Evolutionary conservation across 192 early-diverging fungal genomes (phyloP).

Genomic region (Linnemannia elongata): DNA sequence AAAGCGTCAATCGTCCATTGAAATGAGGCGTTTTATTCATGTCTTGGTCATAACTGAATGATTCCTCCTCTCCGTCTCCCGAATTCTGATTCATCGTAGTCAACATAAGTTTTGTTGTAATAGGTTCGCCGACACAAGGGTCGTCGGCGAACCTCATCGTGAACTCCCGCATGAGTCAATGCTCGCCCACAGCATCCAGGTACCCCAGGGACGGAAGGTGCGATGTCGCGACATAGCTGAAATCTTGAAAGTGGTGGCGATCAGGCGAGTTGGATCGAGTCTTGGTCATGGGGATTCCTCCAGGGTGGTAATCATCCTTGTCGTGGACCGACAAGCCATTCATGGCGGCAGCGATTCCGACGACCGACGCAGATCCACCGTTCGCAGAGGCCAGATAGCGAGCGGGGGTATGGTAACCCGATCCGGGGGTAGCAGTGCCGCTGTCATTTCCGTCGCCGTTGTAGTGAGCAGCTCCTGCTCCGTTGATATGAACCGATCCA

Average conservation of each 20-base stretch:
- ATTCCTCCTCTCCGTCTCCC: background rate
- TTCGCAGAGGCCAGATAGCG: slow-evolving; percentile 37
- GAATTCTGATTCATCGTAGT: background rate
- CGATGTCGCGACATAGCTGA: slow-evolving; percentile 49
- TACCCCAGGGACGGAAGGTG: slow-evolving; percentile 33
- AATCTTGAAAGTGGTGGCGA: slow-evolving; percentile 55
- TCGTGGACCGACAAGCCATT: background rate
- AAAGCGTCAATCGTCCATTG: background rate
- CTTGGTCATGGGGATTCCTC: slow-evolving; percentile 54
- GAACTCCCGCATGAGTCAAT: slow-evolving; percentile 36
- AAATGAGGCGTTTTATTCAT: background rate
- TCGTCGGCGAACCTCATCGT: background rate
- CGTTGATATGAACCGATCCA: slow-evolving; percentile 7
- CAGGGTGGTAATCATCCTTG: slow-evolving; percentile 22
- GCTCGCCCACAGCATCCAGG: slow-evolving; percentile 30
- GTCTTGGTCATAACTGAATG: background rate
- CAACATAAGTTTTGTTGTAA: background rate
- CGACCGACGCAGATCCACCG: background rate
- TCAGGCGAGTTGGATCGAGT: slow-evolving; percentile 55
- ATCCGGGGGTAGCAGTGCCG: slow-evolving; percentile 7
- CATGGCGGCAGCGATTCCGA: background rate
- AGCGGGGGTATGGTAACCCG: slow-evolving; percentile 41
- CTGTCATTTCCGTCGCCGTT: background rate
- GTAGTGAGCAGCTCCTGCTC: too few species aligned
- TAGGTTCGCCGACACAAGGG: background rate